phyloP scores from a whole-genome alignment of 2,329 filamentous ascomycete genomes.

The Pleomassaria siparia region DNA sequence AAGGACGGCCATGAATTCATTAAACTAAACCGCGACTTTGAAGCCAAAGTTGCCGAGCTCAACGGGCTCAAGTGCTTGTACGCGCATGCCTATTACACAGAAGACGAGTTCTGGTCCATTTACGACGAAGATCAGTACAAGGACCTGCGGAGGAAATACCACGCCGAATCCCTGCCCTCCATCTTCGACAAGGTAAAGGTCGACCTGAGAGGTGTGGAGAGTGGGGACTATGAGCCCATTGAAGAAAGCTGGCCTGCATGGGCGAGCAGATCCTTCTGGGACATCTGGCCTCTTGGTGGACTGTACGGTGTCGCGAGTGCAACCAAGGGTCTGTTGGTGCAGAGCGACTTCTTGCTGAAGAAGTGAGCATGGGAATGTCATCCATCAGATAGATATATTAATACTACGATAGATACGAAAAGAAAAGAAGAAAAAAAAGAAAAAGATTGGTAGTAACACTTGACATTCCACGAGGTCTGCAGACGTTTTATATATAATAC shows the following conservation, averaged over 20 bases:
- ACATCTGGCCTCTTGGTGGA: constrained; percentile 41
- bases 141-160: constrained; percentile 61
- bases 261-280: constrained; percentile 30
- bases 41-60: constrained; percentile 66
- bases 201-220: constrained; percentile 42
- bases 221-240: background rate
- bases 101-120: constrained; percentile 65
- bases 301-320: constrained; percentile 44
- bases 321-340: constrained; percentile 33
- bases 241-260: constrained; percentile 31
- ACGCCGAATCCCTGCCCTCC: constrained; percentile 60
- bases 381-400: too few relatives aligned
- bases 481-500: too few relatives aligned
- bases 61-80: constrained; percentile 83
- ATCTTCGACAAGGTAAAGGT: constrained; percentile 68
- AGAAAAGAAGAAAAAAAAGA: too few relatives aligned
- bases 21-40: constrained; percentile 67
- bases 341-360: constrained; percentile 39
- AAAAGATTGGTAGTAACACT: too few relatives aligned
- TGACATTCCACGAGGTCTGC: too few relatives aligned
- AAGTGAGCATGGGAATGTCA: constrained; percentile 4
- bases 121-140: constrained; percentile 64
- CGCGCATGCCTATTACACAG: constrained; percentile 77
- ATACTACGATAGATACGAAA: too few relatives aligned
- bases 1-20: constrained; percentile 59